A percentile compares a stretch with the other conserved stretches of the same genome.
Evolutionary conservation across 163 green algal genomes (phyloP).

Genomic region (Trebouxia gelatinosa): DNA sequence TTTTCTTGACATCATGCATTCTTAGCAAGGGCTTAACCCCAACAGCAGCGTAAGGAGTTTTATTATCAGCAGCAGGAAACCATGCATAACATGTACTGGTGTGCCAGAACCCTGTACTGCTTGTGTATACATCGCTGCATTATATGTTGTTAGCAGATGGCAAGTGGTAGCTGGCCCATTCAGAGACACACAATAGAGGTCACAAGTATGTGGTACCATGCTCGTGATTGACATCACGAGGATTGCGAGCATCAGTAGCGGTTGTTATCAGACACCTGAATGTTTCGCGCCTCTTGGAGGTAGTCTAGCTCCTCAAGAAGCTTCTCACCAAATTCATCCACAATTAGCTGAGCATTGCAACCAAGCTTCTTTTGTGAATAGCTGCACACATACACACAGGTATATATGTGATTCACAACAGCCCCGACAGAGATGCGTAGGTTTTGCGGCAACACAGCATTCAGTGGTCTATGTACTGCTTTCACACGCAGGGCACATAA

Average conservation of each 20-base stretch:
- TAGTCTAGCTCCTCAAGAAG: conserved; percentile 98
- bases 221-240: neutral
- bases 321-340: conserved; percentile 99
- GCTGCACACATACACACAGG: no score
- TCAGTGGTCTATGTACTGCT: no score
- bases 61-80: neutral
- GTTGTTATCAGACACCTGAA: conserved; percentile 35
- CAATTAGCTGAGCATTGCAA: conserved; percentile 91
- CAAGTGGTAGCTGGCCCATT: neutral
- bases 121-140: neutral
- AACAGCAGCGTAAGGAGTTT: neutral
- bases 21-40: no score
- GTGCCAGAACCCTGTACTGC: neutral
- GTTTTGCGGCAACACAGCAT: no score
- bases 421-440: no score
- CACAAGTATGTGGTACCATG: neutral
- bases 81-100: neutral
- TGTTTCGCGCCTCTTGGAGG: conserved; percentile 70
- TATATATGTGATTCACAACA: no score
- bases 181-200: neutral
- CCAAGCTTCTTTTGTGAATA: conserved; percentile 62
- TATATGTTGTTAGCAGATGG: neutral
- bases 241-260: neutral
- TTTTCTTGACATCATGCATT: neutral
- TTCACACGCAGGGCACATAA: no score